phyloP scores from a whole-genome alignment of 345 rosid species.

The Chamaenerion angustifolium region DNA sequence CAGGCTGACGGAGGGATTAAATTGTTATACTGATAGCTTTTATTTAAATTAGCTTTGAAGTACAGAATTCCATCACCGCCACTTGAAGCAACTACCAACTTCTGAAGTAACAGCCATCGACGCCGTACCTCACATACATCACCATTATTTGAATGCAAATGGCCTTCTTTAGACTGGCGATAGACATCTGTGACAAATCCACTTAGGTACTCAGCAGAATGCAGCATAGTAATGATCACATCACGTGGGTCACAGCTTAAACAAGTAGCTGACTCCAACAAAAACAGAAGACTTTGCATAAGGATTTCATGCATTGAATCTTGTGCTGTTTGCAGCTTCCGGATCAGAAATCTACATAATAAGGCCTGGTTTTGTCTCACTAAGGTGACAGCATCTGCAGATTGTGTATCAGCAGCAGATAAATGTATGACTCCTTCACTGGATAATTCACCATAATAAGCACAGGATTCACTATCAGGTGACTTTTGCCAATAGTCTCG shows the following conservation, averaged over 20 bases:
- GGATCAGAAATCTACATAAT: conserved; percentile 48
- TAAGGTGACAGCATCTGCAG: conserved; percentile 62
- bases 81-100: conserved; percentile 58
- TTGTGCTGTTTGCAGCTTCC: conserved; percentile 41
- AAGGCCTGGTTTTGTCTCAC: conserved; percentile 65
- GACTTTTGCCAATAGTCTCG: conserved; percentile 24
- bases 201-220: conserved; percentile 48
- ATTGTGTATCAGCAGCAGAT: conserved; percentile 35
- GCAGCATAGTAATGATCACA: conserved; percentile 45
- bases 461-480: conserved; percentile 20
- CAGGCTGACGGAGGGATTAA: conserved; percentile 57
- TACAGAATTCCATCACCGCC: conserved; percentile 36
- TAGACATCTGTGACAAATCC: conserved; percentile 34
- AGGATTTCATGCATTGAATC: conserved; percentile 61
- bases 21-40: conserved; percentile 29
- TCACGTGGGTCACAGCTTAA: conserved; percentile 45
- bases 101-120: conserved; percentile 57
- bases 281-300: conserved; percentile 55
- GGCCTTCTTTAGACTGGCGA: conserved; percentile 33
- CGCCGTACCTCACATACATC: conserved; percentile 32
- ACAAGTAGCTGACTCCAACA: conserved; percentile 53
- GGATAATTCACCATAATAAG: conserved; percentile 18
- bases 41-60: conserved; percentile 18
- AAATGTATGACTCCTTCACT: conserved; percentile 35
- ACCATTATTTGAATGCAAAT: conserved; percentile 26